Conservation (phyloP, 2,329 filamentous ascomycete genomes). For the Apiospora phragmitis region DNA sequence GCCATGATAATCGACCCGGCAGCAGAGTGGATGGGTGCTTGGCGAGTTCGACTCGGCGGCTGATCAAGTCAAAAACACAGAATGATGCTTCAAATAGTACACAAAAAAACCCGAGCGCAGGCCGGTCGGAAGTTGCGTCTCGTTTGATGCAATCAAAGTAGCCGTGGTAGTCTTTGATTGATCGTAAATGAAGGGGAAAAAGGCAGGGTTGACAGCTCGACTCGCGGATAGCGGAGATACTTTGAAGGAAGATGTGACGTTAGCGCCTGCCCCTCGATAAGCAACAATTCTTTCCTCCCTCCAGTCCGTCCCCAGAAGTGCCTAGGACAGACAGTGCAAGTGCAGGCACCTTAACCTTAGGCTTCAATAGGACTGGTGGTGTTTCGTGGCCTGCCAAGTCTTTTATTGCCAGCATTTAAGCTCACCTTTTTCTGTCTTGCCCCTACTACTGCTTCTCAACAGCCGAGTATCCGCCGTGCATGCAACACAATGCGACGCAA, state of each 20-base stretch:
- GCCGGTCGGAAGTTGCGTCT: neutral
- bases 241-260: conserved; percentile 10
- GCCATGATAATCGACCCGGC: conserved; percentile 22
- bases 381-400: neutral
- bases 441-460: neutral
- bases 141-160: neutral
- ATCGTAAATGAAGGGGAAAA: neutral
- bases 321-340: neutral
- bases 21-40: neutral
- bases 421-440: neutral
- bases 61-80: neutral
- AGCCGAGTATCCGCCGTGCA: neutral
- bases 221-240: conserved; percentile 9
- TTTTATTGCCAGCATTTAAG: neutral
- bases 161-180: neutral
- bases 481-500: neutral
- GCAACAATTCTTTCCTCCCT: neutral
- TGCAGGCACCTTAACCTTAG: neutral
- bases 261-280: conserved; percentile 11
- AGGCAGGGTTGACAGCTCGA: conserved; percentile 7
- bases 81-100: neutral
- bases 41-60: neutral
- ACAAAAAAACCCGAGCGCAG: too few species aligned
- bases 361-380: neutral
- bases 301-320: neutral